phyloP scores from a whole-genome alignment of 805 yeast species.

The Candida alai region DNA sequence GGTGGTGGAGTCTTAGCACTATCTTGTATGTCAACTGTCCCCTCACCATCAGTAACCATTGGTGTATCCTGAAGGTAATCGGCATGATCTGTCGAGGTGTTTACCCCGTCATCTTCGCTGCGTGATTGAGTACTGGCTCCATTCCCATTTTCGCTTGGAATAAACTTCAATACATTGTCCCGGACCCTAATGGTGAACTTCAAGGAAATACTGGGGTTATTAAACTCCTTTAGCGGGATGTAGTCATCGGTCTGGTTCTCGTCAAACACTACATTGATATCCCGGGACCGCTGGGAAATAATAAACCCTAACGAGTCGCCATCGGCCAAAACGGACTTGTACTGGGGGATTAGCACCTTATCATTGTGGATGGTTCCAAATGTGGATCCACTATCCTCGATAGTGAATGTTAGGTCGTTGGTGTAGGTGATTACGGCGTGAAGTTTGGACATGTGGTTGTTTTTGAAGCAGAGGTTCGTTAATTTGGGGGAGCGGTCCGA shows the following conservation, averaged over 20 bases:
- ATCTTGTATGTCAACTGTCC: no score
- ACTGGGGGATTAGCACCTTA: conserved; percentile 18
- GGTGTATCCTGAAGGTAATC: no score
- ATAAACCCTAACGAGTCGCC: conserved; percentile 35
- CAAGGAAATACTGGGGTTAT: conserved; percentile 18
- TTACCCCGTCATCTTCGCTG: conserved; percentile 1
- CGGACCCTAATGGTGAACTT: conserved; percentile 15
- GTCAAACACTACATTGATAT: conserved; percentile 14
- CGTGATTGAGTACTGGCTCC: background rate
- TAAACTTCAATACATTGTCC: conserved; percentile 13
- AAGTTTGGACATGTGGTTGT: conserved; percentile 34
- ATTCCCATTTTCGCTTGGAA: conserved; percentile 8
- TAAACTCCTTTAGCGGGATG: conserved; percentile 20
- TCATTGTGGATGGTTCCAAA: conserved; percentile 37
- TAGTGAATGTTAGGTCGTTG: conserved; percentile 11
- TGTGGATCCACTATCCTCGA: conserved; percentile 32
- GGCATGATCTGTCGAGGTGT: background rate
- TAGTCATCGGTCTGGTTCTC: conserved; percentile 9
- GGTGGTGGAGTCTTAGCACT: no score
- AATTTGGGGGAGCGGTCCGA: conserved; percentile 14
- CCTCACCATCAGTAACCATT: no score
- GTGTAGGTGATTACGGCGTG: conserved; percentile 27
- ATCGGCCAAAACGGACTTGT: conserved; percentile 13
- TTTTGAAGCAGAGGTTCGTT: conserved; percentile 30
- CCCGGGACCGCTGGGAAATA: conserved; percentile 26